Evolutionary conservation across 1,284 basidiomycete genomes (phyloP).

Genomic region (Pterulicium gracile): DNA sequence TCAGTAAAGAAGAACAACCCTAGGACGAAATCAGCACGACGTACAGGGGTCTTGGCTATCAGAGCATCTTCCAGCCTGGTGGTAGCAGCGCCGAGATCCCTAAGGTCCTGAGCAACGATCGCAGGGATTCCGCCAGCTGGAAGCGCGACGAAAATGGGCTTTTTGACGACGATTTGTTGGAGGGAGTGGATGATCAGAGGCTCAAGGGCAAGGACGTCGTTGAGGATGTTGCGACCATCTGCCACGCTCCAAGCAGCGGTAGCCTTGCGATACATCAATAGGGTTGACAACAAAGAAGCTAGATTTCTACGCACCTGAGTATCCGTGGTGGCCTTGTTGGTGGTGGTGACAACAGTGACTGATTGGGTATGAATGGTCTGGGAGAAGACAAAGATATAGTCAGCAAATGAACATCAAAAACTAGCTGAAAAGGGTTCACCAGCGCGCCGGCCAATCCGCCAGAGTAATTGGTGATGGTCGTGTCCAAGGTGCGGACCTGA

Average conservation of each 20-base stretch:
- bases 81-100: neutral
- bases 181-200: conserved; percentile 6
- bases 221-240: conserved; percentile 5
- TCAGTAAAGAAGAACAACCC: neutral
- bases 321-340: conserved; percentile 13
- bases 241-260: conserved; percentile 1
- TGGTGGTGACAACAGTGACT: conserved; percentile 7
- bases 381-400: neutral
- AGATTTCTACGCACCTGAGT: conserved; percentile 2
- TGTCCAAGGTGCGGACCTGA: conserved; percentile 15
- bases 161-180: conserved; percentile 4
- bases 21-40: neutral
- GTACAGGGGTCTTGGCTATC: conserved; percentile 1
- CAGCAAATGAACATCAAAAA: neutral
- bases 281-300: neutral
- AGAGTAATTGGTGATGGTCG: conserved; percentile 15
- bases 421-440: conserved; percentile 9
- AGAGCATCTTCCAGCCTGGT: neutral
- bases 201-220: conserved; percentile 1
- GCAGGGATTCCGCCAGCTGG: neutral
- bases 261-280: neutral
- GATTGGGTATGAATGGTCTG: conserved; percentile 15
- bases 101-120: neutral
- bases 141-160: conserved; percentile 5
- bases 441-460: conserved; percentile 13